Base-by-base conservation (phyloP, 805 yeast species). In the Yarrowia deformans region DNA sequence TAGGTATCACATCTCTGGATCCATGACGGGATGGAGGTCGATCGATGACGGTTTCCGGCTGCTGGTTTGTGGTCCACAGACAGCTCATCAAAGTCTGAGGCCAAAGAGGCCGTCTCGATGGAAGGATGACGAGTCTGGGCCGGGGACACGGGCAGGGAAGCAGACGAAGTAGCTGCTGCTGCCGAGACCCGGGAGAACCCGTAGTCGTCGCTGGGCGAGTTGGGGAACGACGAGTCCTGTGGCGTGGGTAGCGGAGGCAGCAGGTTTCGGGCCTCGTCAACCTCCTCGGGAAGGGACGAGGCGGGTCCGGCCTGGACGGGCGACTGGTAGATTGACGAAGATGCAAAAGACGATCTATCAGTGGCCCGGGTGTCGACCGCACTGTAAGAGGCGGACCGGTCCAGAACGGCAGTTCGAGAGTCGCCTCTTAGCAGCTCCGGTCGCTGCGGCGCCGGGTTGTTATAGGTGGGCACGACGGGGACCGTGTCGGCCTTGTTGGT, bases 161-260 rank as follows among this genome's bases (percentile, higher is more conserved):
- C 29, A 16, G 46, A 23, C 2, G 29, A 23, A 2, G 29, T 23
- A 23, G 29, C 29, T 23, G 29, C 29, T 23, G 29, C 29, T 23
- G 29, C 29, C 29, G 29, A 10, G 23, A 39, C 48, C 56, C 40
- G 35, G 50, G 9, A 23, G 52, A 60, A 60, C 14, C 66, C 66
- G 43, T 60, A 60, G 40, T 60, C 66, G 50, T 60, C 66, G 1
- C 16, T 8, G 4, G 66, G 52, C 5, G 66, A 43, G 52, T 43
- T 60, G 66, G 66, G 66, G 66, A 60, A 60, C n/a, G 56, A 48
- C 12, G 56, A 37, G 32, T 63, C 68, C 23, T 48, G 56, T 6
- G 56, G 55, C 1, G 68, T 48, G 10, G 69, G 69, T 8, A 66
- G 45, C 3, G 69, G 69, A 34, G 69, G 69, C n/a, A 66, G 29